phyloP scores from a whole-genome alignment of 768 basidiomycete species.

The Mycena polygramma region DNA sequence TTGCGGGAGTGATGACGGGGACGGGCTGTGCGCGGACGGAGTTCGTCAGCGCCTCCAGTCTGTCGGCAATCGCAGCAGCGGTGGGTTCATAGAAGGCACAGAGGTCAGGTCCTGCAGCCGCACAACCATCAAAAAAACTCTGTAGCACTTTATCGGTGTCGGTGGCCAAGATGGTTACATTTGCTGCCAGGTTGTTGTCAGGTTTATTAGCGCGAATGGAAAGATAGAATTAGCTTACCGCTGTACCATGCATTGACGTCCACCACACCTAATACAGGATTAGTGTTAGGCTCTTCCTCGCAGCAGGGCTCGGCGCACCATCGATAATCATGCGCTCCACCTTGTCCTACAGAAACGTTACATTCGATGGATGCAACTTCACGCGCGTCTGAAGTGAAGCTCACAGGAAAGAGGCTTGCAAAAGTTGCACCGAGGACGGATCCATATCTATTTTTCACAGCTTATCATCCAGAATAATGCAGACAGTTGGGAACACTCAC shows the following conservation, averaged over 20 bases:
- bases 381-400: slow-evolving; percentile 16
- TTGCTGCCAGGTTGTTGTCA: slow-evolving; percentile 12
- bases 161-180: slow-evolving; percentile 39
- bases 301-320: slow-evolving; percentile 31
- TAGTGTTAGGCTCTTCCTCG: neutral
- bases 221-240: slow-evolving; percentile 25
- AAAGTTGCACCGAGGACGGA: slow-evolving; percentile 48
- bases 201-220: neutral
- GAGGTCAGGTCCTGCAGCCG: slow-evolving; percentile 39
- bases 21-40: slow-evolving; percentile 38
- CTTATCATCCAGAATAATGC: neutral
- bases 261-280: slow-evolving; percentile 25
- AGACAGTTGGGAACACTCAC: slow-evolving; percentile 25
- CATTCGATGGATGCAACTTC: neutral
- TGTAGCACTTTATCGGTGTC: slow-evolving; percentile 43
- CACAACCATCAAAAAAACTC: slow-evolving; percentile 42
- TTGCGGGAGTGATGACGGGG: slow-evolving; percentile 34
- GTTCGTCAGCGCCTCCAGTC: slow-evolving; percentile 36
- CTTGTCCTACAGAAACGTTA: slow-evolving; percentile 40
- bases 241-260: slow-evolving; percentile 41
- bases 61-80: slow-evolving; percentile 32
- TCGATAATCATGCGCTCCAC: slow-evolving; percentile 51
- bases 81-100: slow-evolving; percentile 44
- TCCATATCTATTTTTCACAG: slow-evolving; percentile 42
- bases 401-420: slow-evolving; percentile 52